Evolutionary conservation across 768 basidiomycete species (phyloP), one percentile per base, ranked within the genome.

Genomic region (Tulasnella calospora): DNA sequence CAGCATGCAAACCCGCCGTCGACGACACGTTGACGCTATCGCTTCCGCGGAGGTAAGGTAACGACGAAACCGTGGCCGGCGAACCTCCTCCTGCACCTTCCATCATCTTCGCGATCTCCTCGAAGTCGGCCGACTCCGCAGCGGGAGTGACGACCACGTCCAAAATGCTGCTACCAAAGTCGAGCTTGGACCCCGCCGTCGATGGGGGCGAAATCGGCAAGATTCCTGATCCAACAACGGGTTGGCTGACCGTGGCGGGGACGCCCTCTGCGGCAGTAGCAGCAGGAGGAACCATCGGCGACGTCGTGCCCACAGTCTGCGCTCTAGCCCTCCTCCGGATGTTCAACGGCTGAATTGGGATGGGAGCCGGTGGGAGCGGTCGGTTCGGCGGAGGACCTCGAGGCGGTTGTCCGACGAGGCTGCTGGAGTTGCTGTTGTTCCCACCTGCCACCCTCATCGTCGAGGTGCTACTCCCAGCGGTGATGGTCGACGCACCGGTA

Each of bases 11-110:
- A 23, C 55, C n/a, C n/a, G n/a, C 21, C 38, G 38, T 38, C 38
- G 38, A 38, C 27, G 21, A n/a, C 55, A 57, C n/a, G 10, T 27
- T 27, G 55, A 21, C 21, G 27, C 71, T 69, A 6, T 51, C 77
- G 40, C 77, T 44, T 44, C 77, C 10, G 23, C 33, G 21, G 33
- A 76, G 74, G n/a, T 76, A 76, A 23, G 74, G 74, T 9, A 76
- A 47, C n/a, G 74, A 76, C 15, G 74, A 76, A 7, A 51, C 21
- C 47, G 74, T 76, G 17, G 44, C 74, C 2, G 47, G 55, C 13
- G 55, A 57, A 15, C 21, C 55, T 9, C 21, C n/a, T n/a, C n/a
- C n/a, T n/a, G n/a, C 55, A 23, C 4, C 23, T 21, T 9, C 23
- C 17, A 57, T 23, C 21, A n/a, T 57, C 33, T 13, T 36, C 5